These are phyloP conservation scores for Podila minutissima DNA, from an alignment of 192 early-diverging fungal species.

Conservation along the genomic window DNA sequence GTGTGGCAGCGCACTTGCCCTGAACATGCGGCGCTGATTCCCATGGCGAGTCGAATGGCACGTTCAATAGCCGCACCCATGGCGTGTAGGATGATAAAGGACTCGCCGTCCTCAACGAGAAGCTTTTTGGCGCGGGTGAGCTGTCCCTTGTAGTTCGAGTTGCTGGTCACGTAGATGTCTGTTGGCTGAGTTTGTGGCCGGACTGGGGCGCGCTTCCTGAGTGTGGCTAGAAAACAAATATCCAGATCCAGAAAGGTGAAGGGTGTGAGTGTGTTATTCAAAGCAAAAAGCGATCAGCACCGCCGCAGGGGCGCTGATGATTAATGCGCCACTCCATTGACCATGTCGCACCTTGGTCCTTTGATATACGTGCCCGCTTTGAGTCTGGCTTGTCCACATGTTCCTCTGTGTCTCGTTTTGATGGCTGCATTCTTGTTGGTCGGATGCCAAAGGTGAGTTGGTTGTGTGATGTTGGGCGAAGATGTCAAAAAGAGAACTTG, in stretches of 20 bases:
- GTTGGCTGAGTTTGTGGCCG: constrained; percentile 69
- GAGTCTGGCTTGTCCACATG: constrained; percentile 17
- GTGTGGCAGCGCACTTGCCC: constrained; percentile 69
- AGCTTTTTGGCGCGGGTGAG: constrained; percentile 72
- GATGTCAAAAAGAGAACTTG: too few relatives aligned
- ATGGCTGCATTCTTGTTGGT: constrained; percentile 8
- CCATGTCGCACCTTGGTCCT: constrained; percentile 23
- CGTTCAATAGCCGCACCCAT: constrained; percentile 79
- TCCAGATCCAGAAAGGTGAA: background rate
- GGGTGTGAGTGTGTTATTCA: background rate
- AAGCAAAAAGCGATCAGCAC: background rate
- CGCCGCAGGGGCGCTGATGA: background rate
- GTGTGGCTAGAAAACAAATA: constrained; percentile 20
- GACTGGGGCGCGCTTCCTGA: constrained; percentile 70
- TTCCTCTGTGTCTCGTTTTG: constrained; percentile 1
- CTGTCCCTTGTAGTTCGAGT: constrained; percentile 68
- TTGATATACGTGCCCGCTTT: constrained; percentile 33
- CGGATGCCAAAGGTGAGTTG: background rate
- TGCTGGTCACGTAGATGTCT: constrained; percentile 84
- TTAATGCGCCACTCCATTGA: background rate
- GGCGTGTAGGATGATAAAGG: constrained; percentile 77
- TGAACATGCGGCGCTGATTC: constrained; percentile 65
- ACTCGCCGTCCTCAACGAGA: constrained; percentile 67
- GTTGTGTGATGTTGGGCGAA: background rate
- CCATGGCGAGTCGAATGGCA: constrained; percentile 73